Conservation (phyloP, 192 early-diverging fungal genomes). For the Rhizophagus sp. region DNA sequence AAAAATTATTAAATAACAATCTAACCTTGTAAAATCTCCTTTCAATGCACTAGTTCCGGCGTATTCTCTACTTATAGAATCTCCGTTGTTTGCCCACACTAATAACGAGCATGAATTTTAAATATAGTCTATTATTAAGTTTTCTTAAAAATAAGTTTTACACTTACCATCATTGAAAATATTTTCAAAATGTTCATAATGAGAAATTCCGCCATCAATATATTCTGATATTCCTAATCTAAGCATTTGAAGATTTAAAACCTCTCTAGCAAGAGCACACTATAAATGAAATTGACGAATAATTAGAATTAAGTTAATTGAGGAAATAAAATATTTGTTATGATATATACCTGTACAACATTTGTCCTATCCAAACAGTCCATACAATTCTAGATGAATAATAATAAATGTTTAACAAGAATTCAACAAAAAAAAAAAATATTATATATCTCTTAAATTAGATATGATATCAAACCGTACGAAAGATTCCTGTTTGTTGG, state of each 20-base stretch:
- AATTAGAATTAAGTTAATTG: neutral
- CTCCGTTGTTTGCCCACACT: slow-evolving; percentile 84
- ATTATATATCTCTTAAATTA: neutral
- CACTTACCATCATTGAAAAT: slow-evolving; percentile 56
- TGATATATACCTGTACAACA: slow-evolving; percentile 59
- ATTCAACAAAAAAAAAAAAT: slow-evolving; percentile 3
- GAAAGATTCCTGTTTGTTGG: slow-evolving; percentile 41
- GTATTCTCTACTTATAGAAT: slow-evolving; percentile 75
- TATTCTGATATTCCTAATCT: slow-evolving; percentile 66
- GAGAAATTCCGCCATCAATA: slow-evolving; percentile 63
- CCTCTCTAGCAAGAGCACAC: slow-evolving; percentile 63
- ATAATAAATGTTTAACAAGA: neutral
- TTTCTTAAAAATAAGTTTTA: neutral
- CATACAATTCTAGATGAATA: slow-evolving; percentile 77
- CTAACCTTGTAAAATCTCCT: slow-evolving; percentile 70
- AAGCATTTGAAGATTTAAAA: slow-evolving; percentile 68
- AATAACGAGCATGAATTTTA: neutral
- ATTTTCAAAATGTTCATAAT: slow-evolving; percentile 64
- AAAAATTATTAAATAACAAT: neutral
- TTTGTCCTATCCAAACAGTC: slow-evolving; percentile 98
- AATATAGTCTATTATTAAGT: neutral
- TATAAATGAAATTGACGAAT: slow-evolving; percentile 18
- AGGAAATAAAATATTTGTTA: neutral
- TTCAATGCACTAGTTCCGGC: slow-evolving; percentile 79
- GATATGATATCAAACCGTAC: slow-evolving; percentile 39